Base-by-base conservation (phyloP, 805 yeast genomes). In the Candida coleopterorum region DNA sequence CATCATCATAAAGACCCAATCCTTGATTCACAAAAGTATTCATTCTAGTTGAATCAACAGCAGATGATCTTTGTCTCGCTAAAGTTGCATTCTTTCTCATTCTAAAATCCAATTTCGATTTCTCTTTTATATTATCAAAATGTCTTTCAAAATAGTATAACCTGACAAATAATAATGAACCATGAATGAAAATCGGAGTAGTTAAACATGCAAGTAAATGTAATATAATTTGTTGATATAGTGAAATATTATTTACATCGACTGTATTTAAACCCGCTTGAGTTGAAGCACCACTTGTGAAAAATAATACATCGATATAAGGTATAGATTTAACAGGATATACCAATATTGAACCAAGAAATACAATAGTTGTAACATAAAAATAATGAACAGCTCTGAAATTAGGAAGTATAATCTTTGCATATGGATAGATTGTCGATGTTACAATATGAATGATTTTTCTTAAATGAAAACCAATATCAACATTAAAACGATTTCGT, bases 221-320 rank as follows among this genome's bases (percentile, higher is more conserved):
- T 2, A 90, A 58, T 8, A 74, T 66, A 11, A 88, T 73, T 53
- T 90, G 97, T 58, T 93, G 98, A 61, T 81, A 90, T 30, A 84
- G 55, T 0, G 70, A 60, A 39, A 89, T 46, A 0, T 65, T 58
- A 53, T 86, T 86, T 25, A 81, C 45, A 48, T 87, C 77, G 17
- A 85, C 67, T 0, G 96, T 82, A 54, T 87, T 88, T 38, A 93
- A 62, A 1, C 99, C 99, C 0, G 96, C 95, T 53, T 90, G 96
- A 2, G 97, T 87, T 1, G 81, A 62, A 0, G 93, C 78, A 9
- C 95, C 90, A 9, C 80, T 65, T 0, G 88, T 73, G 38, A 85
- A 64, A 56, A 90, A 85, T 23, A 93, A 61, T 2, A 83, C 77
- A 62, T 93, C 97, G 30, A 85, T 81, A 55, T 90, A 93, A 7